Percentiles rank a stretch among this genome's conserved stretches.
Conservation (phyloP, 148 eudicot species). For the Gaultheria prostrata region DNA sequence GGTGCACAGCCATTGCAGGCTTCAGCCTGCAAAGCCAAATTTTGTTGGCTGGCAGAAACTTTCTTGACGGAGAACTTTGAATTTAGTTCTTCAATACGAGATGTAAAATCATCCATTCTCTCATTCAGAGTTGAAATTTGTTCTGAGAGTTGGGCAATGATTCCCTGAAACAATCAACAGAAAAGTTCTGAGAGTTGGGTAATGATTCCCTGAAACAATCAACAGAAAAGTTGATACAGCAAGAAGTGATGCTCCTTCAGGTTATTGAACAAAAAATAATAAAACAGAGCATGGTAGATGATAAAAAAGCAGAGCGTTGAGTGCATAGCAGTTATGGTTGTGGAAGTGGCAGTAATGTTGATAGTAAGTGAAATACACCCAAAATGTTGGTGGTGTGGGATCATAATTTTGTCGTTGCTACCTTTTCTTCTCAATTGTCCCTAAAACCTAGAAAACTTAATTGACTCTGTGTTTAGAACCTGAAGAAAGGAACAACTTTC, state of each 20-base stretch:
- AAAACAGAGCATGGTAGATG: background rate
- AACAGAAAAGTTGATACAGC: background rate
- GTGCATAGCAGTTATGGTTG: background rate
- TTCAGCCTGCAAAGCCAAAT: slow-evolving; percentile 72
- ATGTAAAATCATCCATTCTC: slow-evolving; percentile 90
- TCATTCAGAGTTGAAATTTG: slow-evolving; percentile 87
- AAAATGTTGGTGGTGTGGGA: background rate
- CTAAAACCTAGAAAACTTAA: background rate
- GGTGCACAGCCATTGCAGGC: slow-evolving; percentile 60
- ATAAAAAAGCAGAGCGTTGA: background rate
- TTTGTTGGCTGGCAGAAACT: slow-evolving; percentile 69
- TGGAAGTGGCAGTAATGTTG: background rate
- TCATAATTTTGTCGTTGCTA: background rate
- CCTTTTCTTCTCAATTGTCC: background rate
- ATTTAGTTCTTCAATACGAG: slow-evolving; percentile 78
- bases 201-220: slow-evolving; percentile 62
- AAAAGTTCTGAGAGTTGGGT: slow-evolving; percentile 83
- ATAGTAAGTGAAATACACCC: background rate
- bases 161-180: slow-evolving; percentile 70
- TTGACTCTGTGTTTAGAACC: background rate
- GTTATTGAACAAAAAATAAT: background rate
- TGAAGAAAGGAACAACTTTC: background rate
- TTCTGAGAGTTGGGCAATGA: slow-evolving; percentile 72
- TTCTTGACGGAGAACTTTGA: slow-evolving; percentile 45
- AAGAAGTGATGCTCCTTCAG: background rate